Evolutionary conservation across 1,139 yeast genomes (phyloP).

Genomic region (Protomyces arabidopsidicola): DNA sequence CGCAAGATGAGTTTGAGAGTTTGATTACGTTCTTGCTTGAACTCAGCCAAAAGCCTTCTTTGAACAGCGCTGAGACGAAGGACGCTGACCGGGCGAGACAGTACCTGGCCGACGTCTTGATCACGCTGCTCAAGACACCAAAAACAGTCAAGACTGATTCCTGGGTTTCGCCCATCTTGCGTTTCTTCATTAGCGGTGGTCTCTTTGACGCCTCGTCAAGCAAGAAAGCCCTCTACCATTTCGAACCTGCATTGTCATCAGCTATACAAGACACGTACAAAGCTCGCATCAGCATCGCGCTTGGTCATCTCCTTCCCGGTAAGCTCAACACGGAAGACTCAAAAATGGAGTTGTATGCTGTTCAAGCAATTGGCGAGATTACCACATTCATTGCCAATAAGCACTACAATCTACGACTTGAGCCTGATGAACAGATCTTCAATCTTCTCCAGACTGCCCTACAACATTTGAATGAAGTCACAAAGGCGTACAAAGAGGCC

Average conservation of each 20-base stretch:
- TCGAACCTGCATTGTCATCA: conserved; percentile 13
- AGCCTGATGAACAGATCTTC: conserved; percentile 54
- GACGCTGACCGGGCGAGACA: conserved; percentile 49
- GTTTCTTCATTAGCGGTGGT: conserved; percentile 51
- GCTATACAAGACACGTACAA: conserved; percentile 20
- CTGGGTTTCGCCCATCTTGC: conserved; percentile 45
- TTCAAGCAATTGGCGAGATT: neutral
- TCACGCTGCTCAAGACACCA: conserved; percentile 46
- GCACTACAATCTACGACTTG: conserved; percentile 39
- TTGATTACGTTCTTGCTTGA: conserved; percentile 41
- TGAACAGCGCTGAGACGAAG: conserved; percentile 37
- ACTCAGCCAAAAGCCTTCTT: conserved; percentile 34
- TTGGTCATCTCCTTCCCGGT: conserved; percentile 17
- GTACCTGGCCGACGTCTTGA: conserved; percentile 66
- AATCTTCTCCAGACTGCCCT: conserved; percentile 52
- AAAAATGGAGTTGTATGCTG: neutral
- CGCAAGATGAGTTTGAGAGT: conserved; percentile 37
- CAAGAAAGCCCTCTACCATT: neutral
- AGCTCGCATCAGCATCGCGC: conserved; percentile 17
- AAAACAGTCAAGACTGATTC: conserved; percentile 32
- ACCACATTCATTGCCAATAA: neutral
- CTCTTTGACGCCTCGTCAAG: conserved; percentile 46
- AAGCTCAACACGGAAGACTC: neutral
- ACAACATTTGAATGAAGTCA: conserved; percentile 48
- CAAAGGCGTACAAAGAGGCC: conserved; percentile 37